Evolutionary conservation across 2,329 filamentous ascomycete species (phyloP), one percentile per base, ranked within the genome.

Genomic region (Chlorencoelia australis): DNA sequence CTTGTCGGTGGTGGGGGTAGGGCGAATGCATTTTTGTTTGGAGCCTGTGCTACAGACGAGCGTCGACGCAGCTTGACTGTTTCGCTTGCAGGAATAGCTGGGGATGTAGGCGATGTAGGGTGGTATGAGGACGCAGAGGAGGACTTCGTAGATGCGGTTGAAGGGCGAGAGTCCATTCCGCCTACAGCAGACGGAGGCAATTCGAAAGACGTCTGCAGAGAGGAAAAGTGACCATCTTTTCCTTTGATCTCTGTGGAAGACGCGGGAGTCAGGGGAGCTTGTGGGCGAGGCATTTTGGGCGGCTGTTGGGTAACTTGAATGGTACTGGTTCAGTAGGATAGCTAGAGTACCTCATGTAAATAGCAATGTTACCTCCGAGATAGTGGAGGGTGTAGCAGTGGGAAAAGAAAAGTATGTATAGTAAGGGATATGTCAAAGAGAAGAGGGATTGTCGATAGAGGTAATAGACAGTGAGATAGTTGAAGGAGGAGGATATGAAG

Each of bases 1-100:
- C 89, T 72, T 3, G 88, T 94, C 0, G 91, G 91, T 11, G 89
- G 91, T 7, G 91, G 91, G 14, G 91, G 91, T 11, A 98, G 72
- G 7, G 82, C 73, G 58, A 94, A 93, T 31, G 71, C 66, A 48
- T 77, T 72, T 46, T 75, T 79, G 46, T 50, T 35, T 13, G 47
- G 34, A 20, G 45, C 29, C 34, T 59, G 56, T 13, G 63, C 59
- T 9, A 65, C 58, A 11, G 71, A 69, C 0, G 67, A 64, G 26
- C 72, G 63, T 39, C 71, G 62, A 34, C 52, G 41, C 49, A 47
- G 45, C 59, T 41, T 63, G 15, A 62, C 54, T 25, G 59, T 54
- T 51, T 68, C 63, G 48, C 55, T 50, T 51, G 50, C 51, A 51
- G 57, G 49, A 36, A 53, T 52, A 22, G 56, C 56, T 5, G 60